phyloP scores from a whole-genome alignment of 2,329 filamentous ascomycete genomes.

The Cladosporium sp. region DNA sequence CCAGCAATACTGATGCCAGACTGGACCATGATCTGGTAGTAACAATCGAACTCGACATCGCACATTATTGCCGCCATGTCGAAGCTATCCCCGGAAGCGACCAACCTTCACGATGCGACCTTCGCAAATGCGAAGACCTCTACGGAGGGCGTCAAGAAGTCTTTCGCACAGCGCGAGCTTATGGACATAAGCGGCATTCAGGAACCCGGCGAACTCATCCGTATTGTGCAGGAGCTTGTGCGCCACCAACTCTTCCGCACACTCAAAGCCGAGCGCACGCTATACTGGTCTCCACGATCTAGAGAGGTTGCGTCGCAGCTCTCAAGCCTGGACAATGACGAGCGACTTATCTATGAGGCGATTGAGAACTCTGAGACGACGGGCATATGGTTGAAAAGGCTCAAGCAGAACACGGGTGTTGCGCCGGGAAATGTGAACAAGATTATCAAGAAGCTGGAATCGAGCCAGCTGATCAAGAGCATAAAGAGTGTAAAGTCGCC shows the following conservation, averaged over 20 bases:
- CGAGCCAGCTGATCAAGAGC: constrained; percentile 75
- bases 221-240: constrained; percentile 29
- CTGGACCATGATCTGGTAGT: constrained; percentile 3
- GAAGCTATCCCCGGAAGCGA: constrained; percentile 12
- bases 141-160: constrained; percentile 27
- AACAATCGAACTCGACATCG: not conserved
- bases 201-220: constrained; percentile 24
- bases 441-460: constrained; percentile 77
- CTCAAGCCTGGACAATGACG: constrained; percentile 56
- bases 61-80: constrained; percentile 8
- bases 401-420: constrained; percentile 75
- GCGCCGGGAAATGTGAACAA: constrained; percentile 79
- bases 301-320: constrained; percentile 19
- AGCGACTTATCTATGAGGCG: constrained; percentile 80
- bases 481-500: constrained; percentile 91
- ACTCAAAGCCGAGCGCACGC: constrained; percentile 23
- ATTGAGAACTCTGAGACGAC: constrained; percentile 82
- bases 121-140: constrained; percentile 15
- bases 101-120: constrained; percentile 12
- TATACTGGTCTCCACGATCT: constrained; percentile 24
- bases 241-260: constrained; percentile 30
- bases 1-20: not conserved
- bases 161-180: constrained; percentile 31
- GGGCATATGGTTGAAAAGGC: constrained; percentile 86
- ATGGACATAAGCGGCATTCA: constrained; percentile 21